phyloP scores from a whole-genome alignment of 768 basidiomycete genomes.

The Psilocybe subaeruginosa region DNA sequence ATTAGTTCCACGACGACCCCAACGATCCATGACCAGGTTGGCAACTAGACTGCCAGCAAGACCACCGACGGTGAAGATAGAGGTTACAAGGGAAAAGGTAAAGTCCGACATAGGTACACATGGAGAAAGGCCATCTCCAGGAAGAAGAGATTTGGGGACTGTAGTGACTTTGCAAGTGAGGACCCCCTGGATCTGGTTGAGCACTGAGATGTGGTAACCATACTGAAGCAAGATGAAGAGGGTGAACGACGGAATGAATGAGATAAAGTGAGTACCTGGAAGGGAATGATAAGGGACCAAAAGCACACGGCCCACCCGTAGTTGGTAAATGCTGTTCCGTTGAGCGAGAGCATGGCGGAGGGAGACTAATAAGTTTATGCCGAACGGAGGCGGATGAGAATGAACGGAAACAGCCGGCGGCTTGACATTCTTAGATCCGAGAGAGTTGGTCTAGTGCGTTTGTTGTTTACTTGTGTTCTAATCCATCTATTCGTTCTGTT shows the following conservation, averaged over 20 bases:
- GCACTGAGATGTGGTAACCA: slow-evolving; percentile 91
- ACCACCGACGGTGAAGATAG: slow-evolving; percentile 88
- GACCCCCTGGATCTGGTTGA: slow-evolving; percentile 86
- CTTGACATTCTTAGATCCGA: too few relatives aligned
- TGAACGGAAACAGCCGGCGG: slow-evolving; percentile 5
- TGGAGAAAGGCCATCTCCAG: slow-evolving; percentile 52
- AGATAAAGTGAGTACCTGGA: slow-evolving; percentile 42
- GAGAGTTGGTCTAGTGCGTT: too few relatives aligned
- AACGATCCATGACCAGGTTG: slow-evolving; percentile 68
- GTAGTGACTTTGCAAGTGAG: slow-evolving; percentile 62
- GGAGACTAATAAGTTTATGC: background rate
- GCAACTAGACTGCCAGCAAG: slow-evolving; percentile 75
- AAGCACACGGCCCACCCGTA: slow-evolving; percentile 68
- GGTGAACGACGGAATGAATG: background rate
- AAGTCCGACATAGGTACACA: slow-evolving; percentile 83
- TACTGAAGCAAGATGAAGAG: slow-evolving; percentile 45
- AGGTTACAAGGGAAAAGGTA: slow-evolving; percentile 81
- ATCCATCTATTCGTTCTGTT: too few relatives aligned
- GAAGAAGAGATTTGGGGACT: slow-evolving; percentile 21
- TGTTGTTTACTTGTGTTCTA: too few relatives aligned
- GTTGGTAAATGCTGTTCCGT: slow-evolving; percentile 44
- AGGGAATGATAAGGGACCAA: slow-evolving; percentile 71
- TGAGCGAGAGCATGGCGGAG: slow-evolving; percentile 20
- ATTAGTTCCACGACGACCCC: slow-evolving; percentile 72
- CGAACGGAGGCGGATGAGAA: background rate